These are phyloP conservation scores for Xylaria sp. DNA, from an alignment of 2,329 filamentous ascomycete genomes.

Conservation along the genomic window DNA sequence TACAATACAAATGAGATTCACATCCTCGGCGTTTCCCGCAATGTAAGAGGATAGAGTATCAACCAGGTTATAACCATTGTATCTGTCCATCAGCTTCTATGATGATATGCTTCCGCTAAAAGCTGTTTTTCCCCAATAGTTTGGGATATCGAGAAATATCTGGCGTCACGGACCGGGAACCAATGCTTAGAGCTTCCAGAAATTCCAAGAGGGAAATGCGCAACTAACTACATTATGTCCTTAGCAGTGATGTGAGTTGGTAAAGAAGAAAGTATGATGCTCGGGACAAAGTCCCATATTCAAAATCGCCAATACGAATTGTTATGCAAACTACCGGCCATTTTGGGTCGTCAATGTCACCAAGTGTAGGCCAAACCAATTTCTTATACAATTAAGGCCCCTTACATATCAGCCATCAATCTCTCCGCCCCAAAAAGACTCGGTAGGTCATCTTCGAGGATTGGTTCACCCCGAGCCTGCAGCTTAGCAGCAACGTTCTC, in stretches of 20 bases:
- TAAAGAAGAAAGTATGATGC: not conserved
- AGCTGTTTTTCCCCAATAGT: not conserved
- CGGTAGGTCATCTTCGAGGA: slow-evolving; percentile 59
- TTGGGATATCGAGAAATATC: not conserved
- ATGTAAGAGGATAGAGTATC: not conserved
- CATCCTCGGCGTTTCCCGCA: not conserved
- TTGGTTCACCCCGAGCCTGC: slow-evolving; percentile 60
- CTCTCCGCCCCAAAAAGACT: not conserved
- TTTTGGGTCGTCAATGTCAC: not conserved
- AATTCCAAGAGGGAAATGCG: not conserved
- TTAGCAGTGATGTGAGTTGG: not conserved
- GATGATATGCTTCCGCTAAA: not conserved
- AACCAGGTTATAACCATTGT: not conserved
- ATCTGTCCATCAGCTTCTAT: not conserved
- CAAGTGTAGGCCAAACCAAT: not conserved
- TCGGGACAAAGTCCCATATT: no score
- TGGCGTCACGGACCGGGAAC: not conserved
- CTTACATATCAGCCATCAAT: not conserved
- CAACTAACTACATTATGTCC: not conserved
- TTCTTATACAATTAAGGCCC: not conserved
- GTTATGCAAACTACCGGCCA: not conserved
- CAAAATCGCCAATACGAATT: not conserved
- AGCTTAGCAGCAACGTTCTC: slow-evolving; percentile 73
- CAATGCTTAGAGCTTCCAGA: not conserved
- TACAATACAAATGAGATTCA: slow-evolving; percentile 24